phyloP scores from a whole-genome alignment of 1,284 basidiomycete genomes.

The Taiwanofungus camphoratus region DNA sequence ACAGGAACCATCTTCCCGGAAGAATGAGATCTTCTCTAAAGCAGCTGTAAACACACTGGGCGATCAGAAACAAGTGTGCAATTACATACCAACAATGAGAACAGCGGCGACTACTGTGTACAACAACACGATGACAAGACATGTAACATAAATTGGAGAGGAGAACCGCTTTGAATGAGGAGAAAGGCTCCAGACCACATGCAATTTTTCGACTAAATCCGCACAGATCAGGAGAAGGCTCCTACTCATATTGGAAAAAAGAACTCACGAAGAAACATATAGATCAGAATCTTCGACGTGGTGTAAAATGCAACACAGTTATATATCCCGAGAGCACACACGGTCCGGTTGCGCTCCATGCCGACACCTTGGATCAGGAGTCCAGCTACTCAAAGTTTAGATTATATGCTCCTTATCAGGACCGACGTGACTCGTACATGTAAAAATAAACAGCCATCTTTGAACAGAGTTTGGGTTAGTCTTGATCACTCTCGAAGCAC shows the following conservation, averaged over 20 bases:
- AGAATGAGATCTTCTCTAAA: slow-evolving; percentile 32
- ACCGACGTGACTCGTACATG: slow-evolving; percentile 20
- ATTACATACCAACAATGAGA: slow-evolving; percentile 29
- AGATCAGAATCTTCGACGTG: slow-evolving; percentile 33
- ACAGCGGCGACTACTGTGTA: slow-evolving; percentile 30
- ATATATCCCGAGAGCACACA: slow-evolving; percentile 33
- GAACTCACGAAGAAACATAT: slow-evolving; percentile 30
- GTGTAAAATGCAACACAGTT: slow-evolving; percentile 36
- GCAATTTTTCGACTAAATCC: slow-evolving; percentile 30
- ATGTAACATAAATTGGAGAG: slow-evolving; percentile 32
- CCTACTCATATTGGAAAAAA: background rate
- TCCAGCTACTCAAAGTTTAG: slow-evolving; percentile 20
- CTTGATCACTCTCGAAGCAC: background rate
- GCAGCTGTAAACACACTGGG: background rate
- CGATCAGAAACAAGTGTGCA: background rate
- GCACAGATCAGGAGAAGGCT: slow-evolving; percentile 8
- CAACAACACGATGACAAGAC: slow-evolving; percentile 23
- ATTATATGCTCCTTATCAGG: background rate
- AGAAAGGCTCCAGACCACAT: slow-evolving; percentile 30
- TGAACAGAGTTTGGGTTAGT: slow-evolving; percentile 1
- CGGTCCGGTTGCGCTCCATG: slow-evolving; percentile 23
- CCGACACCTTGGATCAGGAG: slow-evolving; percentile 35
- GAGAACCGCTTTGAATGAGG: slow-evolving; percentile 20
- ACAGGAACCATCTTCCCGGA: slow-evolving; percentile 32
- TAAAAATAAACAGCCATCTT: slow-evolving; percentile 31